Conservation (phyloP, 176 grass and related monocot species). For the Paspalum notatum region DNA sequence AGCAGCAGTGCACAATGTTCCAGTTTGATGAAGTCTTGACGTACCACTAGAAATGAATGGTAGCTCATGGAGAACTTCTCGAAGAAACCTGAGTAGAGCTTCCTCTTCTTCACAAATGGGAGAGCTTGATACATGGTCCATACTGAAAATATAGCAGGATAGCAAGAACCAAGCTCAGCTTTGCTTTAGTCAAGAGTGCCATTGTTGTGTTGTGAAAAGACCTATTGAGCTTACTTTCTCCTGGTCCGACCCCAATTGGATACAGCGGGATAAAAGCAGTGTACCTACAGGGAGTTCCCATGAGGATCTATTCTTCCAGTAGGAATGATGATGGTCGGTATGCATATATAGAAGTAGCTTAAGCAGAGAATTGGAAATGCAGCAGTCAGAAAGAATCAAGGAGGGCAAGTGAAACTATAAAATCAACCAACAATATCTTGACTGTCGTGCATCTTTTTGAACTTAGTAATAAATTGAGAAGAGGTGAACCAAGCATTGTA, state of each 20-base stretch:
- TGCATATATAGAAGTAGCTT: neutral
- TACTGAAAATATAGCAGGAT: conserved; percentile 49
- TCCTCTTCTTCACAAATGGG: conserved; percentile 72
- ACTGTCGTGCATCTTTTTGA: neutral
- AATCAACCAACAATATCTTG: neutral
- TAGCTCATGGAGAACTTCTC: conserved; percentile 77
- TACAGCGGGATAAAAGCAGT: conserved; percentile 94
- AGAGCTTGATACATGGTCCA: conserved; percentile 92
- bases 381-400: neutral
- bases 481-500: neutral
- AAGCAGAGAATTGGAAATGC: neutral
- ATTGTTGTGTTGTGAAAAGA: neutral
- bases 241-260: conserved; percentile 84
- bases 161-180: conserved; percentile 23
- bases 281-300: conserved; percentile 57
- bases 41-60: conserved; percentile 74
- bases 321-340: neutral
- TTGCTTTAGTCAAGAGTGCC: neutral
- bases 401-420: neutral
- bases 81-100: conserved; percentile 77
- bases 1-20: neutral
- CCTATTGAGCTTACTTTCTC: conserved; percentile 78
- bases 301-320: conserved; percentile 6
- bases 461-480: neutral
- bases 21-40: conserved; percentile 7